phyloP scores from a whole-genome alignment of 345 rosid species.

The Pugionium dolabratum region DNA sequence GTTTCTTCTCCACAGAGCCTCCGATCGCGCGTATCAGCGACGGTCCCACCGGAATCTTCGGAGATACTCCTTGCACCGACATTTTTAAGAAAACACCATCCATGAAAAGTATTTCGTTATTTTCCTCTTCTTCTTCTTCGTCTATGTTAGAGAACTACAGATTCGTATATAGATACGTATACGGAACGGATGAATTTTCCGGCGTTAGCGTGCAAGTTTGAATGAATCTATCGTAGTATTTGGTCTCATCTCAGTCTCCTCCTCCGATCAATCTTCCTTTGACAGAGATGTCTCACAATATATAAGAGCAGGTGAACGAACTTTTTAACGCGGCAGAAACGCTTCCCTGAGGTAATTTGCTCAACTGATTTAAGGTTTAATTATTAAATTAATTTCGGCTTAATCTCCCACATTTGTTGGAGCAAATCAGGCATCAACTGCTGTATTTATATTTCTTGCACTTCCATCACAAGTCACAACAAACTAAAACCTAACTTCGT shows the following conservation, averaged over 20 bases:
- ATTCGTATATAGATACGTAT: constrained; percentile 25
- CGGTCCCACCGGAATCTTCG: constrained; percentile 54
- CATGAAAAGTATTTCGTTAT: constrained; percentile 34
- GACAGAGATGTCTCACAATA: constrained; percentile 26
- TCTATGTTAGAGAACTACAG: not conserved
- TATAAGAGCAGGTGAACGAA: constrained; percentile 33
- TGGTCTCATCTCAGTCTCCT: constrained; percentile 29
- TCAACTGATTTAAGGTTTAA: not conserved
- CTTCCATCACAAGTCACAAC: not conserved
- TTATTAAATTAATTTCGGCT: not conserved
- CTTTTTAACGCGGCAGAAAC: not conserved
- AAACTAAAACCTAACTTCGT: constrained; percentile 10
- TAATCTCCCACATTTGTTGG: constrained; percentile 33
- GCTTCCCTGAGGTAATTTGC: too few species aligned
- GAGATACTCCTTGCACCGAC: constrained; percentile 52
- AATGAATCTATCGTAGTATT: constrained; percentile 30
- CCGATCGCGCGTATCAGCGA: constrained; percentile 49
- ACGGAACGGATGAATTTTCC: not conserved
- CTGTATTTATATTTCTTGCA: constrained; percentile 1
- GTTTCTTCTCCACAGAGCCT: constrained; percentile 47
- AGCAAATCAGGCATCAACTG: not conserved
- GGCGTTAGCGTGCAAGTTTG: constrained; percentile 53
- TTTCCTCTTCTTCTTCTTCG: constrained; percentile 10
- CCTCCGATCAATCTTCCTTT: constrained; percentile 32
- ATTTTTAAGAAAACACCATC: constrained; percentile 56